Conservation (phyloP, 345 rosid species). For the Turnera subulata region DNA sequence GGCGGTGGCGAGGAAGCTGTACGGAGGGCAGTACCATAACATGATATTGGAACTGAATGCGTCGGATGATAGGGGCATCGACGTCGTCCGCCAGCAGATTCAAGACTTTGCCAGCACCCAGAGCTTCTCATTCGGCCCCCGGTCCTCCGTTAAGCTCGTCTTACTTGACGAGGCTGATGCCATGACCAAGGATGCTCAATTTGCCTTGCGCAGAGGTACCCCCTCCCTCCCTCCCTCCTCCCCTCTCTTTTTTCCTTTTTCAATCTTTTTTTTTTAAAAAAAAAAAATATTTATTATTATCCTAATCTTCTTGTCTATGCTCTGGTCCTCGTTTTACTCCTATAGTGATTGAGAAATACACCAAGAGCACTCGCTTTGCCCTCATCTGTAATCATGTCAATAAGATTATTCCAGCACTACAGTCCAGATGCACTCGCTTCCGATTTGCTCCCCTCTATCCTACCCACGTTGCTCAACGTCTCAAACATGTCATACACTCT, state of each 20-base stretch:
- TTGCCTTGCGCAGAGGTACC: slow-evolving; percentile 93
- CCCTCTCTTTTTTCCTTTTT: no score
- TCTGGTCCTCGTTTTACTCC: slow-evolving; percentile 12
- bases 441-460: slow-evolving; percentile 93
- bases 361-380: slow-evolving; percentile 89
- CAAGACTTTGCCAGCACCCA: slow-evolving; percentile 97
- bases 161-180: slow-evolving; percentile 97
- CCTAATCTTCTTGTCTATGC: slow-evolving; percentile 10
- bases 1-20: slow-evolving; percentile 92
- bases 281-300: no score
- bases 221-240: no score
- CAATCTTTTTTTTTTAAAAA: no score
- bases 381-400: slow-evolving; percentile 93
- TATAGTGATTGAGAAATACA: slow-evolving; percentile 92
- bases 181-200: slow-evolving; percentile 99
- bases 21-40: slow-evolving; percentile 76
- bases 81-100: slow-evolving; percentile 89
- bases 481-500: slow-evolving; percentile 69
- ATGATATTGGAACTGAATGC: slow-evolving; percentile 98
- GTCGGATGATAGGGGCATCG: slow-evolving; percentile 94
- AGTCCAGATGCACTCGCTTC: slow-evolving; percentile 95
- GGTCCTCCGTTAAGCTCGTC: slow-evolving; percentile 76
- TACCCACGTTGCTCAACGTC: slow-evolving; percentile 65
- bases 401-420: slow-evolving; percentile 96
- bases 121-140: slow-evolving; percentile 88